Percentiles rank a stretch among this genome's conserved stretches.
These are phyloP conservation scores for Aureobasidium namibiae DNA, from an alignment of 2,329 filamentous ascomycete genomes.

Conservation along the genomic window DNA sequence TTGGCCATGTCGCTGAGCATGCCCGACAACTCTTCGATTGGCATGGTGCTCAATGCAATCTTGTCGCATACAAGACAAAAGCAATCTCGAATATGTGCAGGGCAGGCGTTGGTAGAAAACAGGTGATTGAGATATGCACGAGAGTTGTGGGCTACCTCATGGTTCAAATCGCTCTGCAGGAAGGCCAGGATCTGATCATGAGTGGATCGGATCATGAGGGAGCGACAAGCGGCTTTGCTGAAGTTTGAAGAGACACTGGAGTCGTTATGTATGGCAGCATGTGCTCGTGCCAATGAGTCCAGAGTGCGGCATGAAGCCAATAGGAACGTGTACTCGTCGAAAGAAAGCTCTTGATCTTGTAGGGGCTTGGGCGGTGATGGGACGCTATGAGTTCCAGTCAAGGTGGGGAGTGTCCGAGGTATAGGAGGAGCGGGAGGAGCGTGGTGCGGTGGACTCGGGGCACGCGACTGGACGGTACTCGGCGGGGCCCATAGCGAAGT, in stretches of 20 bases:
- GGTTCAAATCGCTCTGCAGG: constrained; percentile 9
- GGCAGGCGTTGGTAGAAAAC: too few species aligned
- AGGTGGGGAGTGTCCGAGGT: neutral
- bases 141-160: neutral
- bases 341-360: neutral
- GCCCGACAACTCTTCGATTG: constrained; percentile 2
- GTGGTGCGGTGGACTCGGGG: neutral
- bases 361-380: neutral
- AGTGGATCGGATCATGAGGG: neutral
- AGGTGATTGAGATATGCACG: neutral
- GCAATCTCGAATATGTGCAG: neutral
- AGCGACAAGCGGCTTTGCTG: neutral
- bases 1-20: neutral
- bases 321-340: neutral
- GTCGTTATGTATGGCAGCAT: neutral
- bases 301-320: neutral
- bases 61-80: constrained; percentile 17
- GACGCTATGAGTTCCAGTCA: neutral
- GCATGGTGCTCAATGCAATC: constrained; percentile 16
- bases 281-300: neutral
- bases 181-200: neutral
- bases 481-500: constrained; percentile 7
- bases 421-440: neutral
- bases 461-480: neutral
- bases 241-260: neutral